phyloP scores from a whole-genome alignment of 202 grass and related monocot genomes.

The Cymbopogon flexuosus region DNA sequence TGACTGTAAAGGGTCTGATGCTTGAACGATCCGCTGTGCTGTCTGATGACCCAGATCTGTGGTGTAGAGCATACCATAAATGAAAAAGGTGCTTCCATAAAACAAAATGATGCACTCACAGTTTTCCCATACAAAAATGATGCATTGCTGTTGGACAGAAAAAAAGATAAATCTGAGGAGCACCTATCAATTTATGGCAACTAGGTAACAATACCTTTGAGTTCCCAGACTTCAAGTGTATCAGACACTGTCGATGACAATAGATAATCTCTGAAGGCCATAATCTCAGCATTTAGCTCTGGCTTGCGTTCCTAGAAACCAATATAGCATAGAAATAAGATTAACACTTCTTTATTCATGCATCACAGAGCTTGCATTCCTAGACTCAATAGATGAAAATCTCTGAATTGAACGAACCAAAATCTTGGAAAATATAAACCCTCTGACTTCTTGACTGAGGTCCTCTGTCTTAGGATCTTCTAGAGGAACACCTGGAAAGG shows the following conservation, averaged over 20 bases:
- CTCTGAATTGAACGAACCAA: conserved; percentile 58
- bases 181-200: conserved; percentile 10
- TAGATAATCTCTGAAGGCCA: conserved; percentile 85
- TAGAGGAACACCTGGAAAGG: conserved; percentile 60
- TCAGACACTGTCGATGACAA: conserved; percentile 87
- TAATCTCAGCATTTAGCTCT: conserved; percentile 67
- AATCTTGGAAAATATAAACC: conserved; percentile 98
- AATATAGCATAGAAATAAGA: conserved; percentile 3
- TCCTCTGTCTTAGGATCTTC: conserved; percentile 92
- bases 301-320: conserved; percentile 78
- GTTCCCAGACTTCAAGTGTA: conserved; percentile 98
- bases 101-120: background rate
- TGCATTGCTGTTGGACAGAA: background rate
- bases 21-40: conserved; percentile 87
- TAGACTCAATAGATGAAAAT: background rate
- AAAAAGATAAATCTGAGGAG: conserved; percentile 2
- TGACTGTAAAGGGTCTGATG: conserved; percentile 92
- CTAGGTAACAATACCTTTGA: conserved; percentile 60
- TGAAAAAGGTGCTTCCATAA: conserved; percentile 12
- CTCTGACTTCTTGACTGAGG: conserved; percentile 93
- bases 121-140: background rate
- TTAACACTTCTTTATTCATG: conserved; percentile 19
- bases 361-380: conserved; percentile 24
- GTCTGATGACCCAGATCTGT: conserved; percentile 98
- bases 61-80: conserved; percentile 27